A percentile compares a stretch with the other conserved stretches of the same genome.
Evolutionary conservation across 1,284 basidiomycete species (phyloP).

Genomic region (Athelia psychrophila): DNA sequence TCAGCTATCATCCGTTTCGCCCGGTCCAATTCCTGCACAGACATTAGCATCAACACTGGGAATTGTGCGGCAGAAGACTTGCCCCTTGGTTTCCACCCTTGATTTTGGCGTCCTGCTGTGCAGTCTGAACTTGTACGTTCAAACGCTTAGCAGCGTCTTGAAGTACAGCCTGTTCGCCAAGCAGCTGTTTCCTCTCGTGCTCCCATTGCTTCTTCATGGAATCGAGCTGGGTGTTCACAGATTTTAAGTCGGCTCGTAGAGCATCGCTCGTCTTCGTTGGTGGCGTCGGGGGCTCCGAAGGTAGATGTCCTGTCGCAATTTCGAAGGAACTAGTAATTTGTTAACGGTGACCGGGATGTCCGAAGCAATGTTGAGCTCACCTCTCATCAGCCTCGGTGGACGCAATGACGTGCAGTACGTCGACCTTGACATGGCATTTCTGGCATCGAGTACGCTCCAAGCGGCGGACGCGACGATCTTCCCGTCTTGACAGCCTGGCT

Average conservation of each 20-base stretch:
- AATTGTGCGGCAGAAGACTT: slow-evolving; percentile 17
- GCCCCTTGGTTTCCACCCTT: slow-evolving; percentile 56
- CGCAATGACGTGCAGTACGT: slow-evolving; percentile 41
- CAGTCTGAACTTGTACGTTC: slow-evolving; percentile 54
- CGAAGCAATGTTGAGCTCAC: slow-evolving; percentile 30
- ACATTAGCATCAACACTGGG: slow-evolving; percentile 3
- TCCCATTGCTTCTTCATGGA: slow-evolving; percentile 65
- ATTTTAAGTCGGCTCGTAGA: slow-evolving; percentile 51
- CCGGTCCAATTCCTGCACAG: slow-evolving; percentile 60
- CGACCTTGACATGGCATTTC: slow-evolving; percentile 62
- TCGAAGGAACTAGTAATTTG: slow-evolving; percentile 45
- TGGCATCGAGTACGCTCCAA: slow-evolving; percentile 59
- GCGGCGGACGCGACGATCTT: slow-evolving; percentile 58
- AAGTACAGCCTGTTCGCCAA: slow-evolving; percentile 68
- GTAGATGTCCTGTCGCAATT: slow-evolving; percentile 41
- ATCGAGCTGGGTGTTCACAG: slow-evolving; percentile 60
- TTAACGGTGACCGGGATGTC: slow-evolving; percentile 3
- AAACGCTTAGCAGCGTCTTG: slow-evolving; percentile 66
- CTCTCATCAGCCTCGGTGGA: slow-evolving; percentile 52
- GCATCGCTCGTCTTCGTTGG: slow-evolving; percentile 62
- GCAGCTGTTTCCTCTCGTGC: slow-evolving; percentile 55
- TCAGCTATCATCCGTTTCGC: slow-evolving; percentile 63
- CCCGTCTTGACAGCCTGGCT: slow-evolving; percentile 55
- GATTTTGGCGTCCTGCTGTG: slow-evolving; percentile 53
- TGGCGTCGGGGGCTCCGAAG: slow-evolving; percentile 58